Percentiles rank a stretch among this genome's conserved stretches.
Evolutionary conservation across 768 basidiomycete species (phyloP).

Genomic region (Boletus eberwhitei): DNA sequence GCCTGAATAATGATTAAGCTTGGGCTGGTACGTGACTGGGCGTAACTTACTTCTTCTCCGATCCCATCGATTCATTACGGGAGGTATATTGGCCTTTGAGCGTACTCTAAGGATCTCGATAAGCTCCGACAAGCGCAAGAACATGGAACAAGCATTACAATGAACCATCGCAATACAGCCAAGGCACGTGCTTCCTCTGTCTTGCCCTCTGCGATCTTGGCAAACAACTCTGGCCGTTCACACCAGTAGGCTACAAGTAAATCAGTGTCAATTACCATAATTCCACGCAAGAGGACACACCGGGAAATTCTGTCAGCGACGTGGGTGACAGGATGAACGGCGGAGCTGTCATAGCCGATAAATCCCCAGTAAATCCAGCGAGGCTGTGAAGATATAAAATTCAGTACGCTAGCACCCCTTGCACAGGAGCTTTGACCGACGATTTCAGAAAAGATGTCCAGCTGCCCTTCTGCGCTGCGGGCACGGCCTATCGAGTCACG

Average conservation of each 20-base stretch:
- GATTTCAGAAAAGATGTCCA: constrained; percentile 93
- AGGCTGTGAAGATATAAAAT: constrained; percentile 45
- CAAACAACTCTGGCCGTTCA: constrained; percentile 87
- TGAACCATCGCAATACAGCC: constrained; percentile 93
- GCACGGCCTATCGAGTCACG: constrained; percentile 56
- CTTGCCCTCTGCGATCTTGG: constrained; percentile 76
- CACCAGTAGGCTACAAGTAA: constrained; percentile 83
- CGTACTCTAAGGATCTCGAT: constrained; percentile 56
- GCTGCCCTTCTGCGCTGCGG: constrained; percentile 76
- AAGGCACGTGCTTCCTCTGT: constrained; percentile 71
- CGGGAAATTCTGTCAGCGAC: constrained; percentile 89
- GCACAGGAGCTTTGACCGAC: constrained; percentile 42
- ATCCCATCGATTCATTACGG: constrained; percentile 92
- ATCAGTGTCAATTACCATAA: constrained; percentile 2
- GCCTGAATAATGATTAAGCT: constrained; percentile 44
- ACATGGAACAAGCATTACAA: constrained; percentile 42
- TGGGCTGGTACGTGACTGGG: background rate
- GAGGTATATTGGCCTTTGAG: constrained; percentile 95
- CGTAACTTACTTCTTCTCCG: constrained; percentile 85
- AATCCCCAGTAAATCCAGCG: constrained; percentile 83
- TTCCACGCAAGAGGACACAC: constrained; percentile 38
- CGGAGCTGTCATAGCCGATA: constrained; percentile 80
- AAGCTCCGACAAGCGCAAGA: background rate
- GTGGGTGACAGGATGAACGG: constrained; percentile 91
- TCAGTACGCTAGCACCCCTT: constrained; percentile 1